These are phyloP conservation scores for Trametes hirsuta DNA, from an alignment of 1,284 basidiomycete species.

Conservation along the genomic window DNA sequence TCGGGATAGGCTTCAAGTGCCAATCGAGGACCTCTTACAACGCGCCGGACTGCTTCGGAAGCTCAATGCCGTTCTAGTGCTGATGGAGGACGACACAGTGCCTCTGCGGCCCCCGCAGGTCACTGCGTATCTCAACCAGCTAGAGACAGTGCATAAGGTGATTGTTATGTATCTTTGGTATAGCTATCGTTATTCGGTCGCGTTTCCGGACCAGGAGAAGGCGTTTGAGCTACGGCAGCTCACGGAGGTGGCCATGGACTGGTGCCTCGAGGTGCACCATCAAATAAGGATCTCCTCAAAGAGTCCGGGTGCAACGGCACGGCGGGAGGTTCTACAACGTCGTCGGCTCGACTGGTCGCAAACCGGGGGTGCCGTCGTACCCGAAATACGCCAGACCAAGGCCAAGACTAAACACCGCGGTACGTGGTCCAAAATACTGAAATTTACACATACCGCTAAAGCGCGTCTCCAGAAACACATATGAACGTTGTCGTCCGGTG, in stretches of 20 bases:
- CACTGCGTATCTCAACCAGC: slow-evolving; percentile 39
- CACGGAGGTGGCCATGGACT: slow-evolving; percentile 74
- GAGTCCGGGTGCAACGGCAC: slow-evolving; percentile 8
- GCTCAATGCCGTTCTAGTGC: slow-evolving; percentile 20
- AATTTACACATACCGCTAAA: neutral
- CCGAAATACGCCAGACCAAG: neutral
- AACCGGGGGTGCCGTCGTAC: neutral
- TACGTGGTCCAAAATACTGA: too few species aligned
- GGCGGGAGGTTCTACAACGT: slow-evolving; percentile 8
- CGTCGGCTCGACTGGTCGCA: neutral
- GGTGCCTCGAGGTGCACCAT: slow-evolving; percentile 50
- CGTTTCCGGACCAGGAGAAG: slow-evolving; percentile 64
- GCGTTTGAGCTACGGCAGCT: slow-evolving; percentile 63
- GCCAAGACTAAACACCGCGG: neutral
- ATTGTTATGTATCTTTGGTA: slow-evolving; percentile 90
- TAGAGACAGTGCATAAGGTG: slow-evolving; percentile 86
- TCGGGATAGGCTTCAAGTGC: slow-evolving; percentile 16
- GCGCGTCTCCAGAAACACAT: neutral
- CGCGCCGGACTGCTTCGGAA: slow-evolving; percentile 26
- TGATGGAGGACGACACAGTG: slow-evolving; percentile 17
- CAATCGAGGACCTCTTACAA: slow-evolving; percentile 25
- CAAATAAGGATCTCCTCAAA: slow-evolving; percentile 9
- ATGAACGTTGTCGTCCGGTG: slow-evolving; percentile 9
- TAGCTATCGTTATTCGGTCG: slow-evolving; percentile 73
- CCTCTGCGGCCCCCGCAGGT: neutral